A percentile compares a stretch with the other conserved stretches of the same genome.
These are phyloP conservation scores for Fusarium camptoceras DNA, from an alignment of 2,329 filamentous ascomycete genomes.

Conservation along the genomic window DNA sequence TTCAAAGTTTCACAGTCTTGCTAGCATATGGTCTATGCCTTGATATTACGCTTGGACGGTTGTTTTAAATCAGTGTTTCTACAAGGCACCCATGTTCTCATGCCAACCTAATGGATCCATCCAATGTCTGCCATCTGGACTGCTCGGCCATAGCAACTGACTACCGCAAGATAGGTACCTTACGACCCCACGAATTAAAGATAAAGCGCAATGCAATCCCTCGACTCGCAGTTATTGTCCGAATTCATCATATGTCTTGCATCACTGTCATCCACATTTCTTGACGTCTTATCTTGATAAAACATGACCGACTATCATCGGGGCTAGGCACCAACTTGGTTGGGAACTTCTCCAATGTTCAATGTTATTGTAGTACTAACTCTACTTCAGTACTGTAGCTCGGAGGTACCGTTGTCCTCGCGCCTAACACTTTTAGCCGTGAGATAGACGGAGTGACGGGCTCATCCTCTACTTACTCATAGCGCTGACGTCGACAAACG, in stretches of 20 bases:
- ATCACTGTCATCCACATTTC: slow-evolving; percentile 5
- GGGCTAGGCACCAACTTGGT: slow-evolving; percentile 30
- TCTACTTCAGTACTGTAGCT: slow-evolving; percentile 1
- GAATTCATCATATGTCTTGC: slow-evolving; percentile 12
- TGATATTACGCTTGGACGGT: slow-evolving; percentile 14
- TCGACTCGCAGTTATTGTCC: slow-evolving; percentile 12
- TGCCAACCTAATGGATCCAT: background rate
- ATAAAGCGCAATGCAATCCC: slow-evolving; percentile 18
- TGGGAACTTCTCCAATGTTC: slow-evolving; percentile 9
- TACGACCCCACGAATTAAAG: slow-evolving; percentile 16
- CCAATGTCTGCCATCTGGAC: slow-evolving; percentile 18
- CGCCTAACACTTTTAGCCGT: slow-evolving; percentile 37
- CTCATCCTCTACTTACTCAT: slow-evolving; percentile 15
- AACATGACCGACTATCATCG: slow-evolving; percentile 33
- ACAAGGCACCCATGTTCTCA: slow-evolving; percentile 30
- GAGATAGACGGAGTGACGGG: slow-evolving; percentile 42
- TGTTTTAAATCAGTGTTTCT: slow-evolving; percentile 39
- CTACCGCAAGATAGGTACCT: slow-evolving; percentile 6
- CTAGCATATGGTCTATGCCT: slow-evolving; percentile 14
- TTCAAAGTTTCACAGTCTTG: slow-evolving; percentile 23
- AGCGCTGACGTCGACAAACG: slow-evolving; percentile 63
- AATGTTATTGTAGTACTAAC: background rate
- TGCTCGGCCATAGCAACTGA: slow-evolving; percentile 16
- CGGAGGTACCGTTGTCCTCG: slow-evolving; percentile 20
- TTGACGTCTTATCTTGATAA: slow-evolving; percentile 9